A percentile compares a stretch with the other conserved stretches of the same genome.
Evolutionary conservation across 305 asterid species (phyloP).

Genomic region (Fraxinus xanthoxyloides): DNA sequence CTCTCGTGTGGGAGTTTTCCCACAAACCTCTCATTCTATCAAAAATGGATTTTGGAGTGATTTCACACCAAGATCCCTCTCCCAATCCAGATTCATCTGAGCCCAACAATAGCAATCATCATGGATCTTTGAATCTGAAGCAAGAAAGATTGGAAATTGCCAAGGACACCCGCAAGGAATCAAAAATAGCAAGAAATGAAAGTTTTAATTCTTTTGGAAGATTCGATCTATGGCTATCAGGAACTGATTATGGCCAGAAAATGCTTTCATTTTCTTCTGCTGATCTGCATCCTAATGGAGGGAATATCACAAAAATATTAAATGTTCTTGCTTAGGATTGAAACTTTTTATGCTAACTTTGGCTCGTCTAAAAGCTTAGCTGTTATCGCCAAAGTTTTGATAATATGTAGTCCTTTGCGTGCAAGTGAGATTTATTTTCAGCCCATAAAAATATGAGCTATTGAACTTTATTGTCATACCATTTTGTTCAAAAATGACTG

Average conservation of each 20-base stretch:
- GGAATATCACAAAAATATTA: background rate
- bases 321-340: background rate
- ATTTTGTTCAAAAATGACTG: background rate
- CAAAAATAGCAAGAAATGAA: conserved; percentile 34
- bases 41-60: conserved; percentile 57
- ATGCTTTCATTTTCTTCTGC: conserved; percentile 77
- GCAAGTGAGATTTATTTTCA: background rate
- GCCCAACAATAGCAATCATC: conserved; percentile 23
- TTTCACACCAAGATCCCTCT: conserved; percentile 27
- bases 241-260: conserved; percentile 47
- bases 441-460: background rate
- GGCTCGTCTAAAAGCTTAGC: background rate
- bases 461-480: background rate
- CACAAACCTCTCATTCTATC: conserved; percentile 19
- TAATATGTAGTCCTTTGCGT: background rate
- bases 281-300: conserved; percentile 31
- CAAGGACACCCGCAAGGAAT: conserved; percentile 39
- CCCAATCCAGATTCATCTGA: conserved; percentile 33
- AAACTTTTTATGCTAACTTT: background rate
- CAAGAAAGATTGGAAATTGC: conserved; percentile 55
- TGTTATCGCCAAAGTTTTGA: background rate
- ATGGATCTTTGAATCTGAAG: conserved; percentile 65
- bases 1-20: conserved; percentile 27
- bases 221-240: conserved; percentile 52
- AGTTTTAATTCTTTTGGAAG: conserved; percentile 31